Evolutionary conservation across 805 yeast genomes (phyloP), one percentile per base, ranked within the genome.

Genomic region (Starmerella vitae): DNA sequence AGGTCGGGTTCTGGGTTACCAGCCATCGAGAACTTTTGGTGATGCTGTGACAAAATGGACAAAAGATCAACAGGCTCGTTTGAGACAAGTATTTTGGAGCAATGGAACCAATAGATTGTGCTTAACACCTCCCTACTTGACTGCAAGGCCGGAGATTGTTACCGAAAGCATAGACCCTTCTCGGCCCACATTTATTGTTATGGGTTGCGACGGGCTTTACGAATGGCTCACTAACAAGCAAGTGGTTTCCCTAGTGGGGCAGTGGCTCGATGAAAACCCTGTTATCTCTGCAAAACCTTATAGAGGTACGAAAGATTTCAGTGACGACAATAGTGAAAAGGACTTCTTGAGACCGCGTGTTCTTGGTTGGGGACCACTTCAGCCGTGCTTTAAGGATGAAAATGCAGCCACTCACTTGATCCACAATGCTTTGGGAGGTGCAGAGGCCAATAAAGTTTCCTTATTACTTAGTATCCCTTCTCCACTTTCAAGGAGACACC

Each of bases 1-100:
- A 46, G 97, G 97, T 3, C 72, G 98, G 53, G 80, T 88, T 5
- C 66, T 88, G 49, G 98, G 98, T 0, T 76, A 86, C 12, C 95
- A 91, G 57, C 98, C 98, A 10, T 73, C 94, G 0, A 67, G 98
- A 53, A 94, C 96, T 0, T 91, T 88, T 65, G 98, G 98, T 31
- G 98, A 88, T 59, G 93, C 94, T 41, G 70, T 94, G 45, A 86
- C 84, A 56, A 88, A 88, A 56, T 69, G 93, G 65, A 73, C 84
- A 17, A 61, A 62, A 15, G 72, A 75, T 14, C 70, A 83, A 40
- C 95, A 91, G 51, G 76, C 76, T 30, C 61, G 67, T 43, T 66
- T 80, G 17, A 76, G 79, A 50, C 67, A 76, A 43, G 76, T 74
- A 49, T 76, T 83, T 47, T 86, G 86, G 56, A 88, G 93, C 29